Evolutionary conservation across 2,329 filamentous ascomycete species (phyloP).

Genomic region (Plectosphaerella plurivora): DNA sequence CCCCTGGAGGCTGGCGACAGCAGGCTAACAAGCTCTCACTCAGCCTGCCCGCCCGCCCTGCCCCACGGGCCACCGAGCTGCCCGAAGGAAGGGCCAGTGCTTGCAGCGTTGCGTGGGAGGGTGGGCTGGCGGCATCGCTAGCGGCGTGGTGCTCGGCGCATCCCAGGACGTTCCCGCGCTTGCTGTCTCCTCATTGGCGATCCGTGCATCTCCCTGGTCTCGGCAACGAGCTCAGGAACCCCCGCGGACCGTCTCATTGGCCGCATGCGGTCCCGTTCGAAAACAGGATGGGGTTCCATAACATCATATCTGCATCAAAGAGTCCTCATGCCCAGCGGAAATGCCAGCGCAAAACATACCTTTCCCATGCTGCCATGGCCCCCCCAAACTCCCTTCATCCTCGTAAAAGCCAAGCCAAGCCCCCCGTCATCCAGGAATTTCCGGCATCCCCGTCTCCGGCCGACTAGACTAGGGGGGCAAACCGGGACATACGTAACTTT

Average conservation of each 20-base stretch:
- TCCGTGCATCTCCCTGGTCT: background rate
- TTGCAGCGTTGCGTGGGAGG: background rate
- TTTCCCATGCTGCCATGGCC: background rate
- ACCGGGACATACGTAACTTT: background rate
- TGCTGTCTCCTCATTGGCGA: slow-evolving; percentile 1
- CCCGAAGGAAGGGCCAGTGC: no score
- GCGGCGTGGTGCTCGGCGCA: background rate
- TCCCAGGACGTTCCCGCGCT: background rate
- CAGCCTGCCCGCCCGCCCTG: no score
- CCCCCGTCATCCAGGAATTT: background rate
- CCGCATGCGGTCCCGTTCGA: slow-evolving; percentile 1
- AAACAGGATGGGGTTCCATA: slow-evolving; percentile 3
- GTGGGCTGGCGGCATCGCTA: background rate
- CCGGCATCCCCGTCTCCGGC: background rate
- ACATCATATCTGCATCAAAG: slow-evolving; percentile 3
- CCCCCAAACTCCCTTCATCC: background rate
- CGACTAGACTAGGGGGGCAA: no score
- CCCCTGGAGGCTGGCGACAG: background rate
- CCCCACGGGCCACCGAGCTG: no score
- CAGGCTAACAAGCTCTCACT: no score
- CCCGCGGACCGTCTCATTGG: slow-evolving; percentile 2
- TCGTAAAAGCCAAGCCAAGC: background rate
- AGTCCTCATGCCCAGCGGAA: background rate
- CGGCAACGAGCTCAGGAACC: slow-evolving; percentile 1
- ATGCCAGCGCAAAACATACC: background rate